These are phyloP conservation scores for Kazachstania sp. DNA, from an alignment of 1,139 yeast species.

Conservation along the genomic window DNA sequence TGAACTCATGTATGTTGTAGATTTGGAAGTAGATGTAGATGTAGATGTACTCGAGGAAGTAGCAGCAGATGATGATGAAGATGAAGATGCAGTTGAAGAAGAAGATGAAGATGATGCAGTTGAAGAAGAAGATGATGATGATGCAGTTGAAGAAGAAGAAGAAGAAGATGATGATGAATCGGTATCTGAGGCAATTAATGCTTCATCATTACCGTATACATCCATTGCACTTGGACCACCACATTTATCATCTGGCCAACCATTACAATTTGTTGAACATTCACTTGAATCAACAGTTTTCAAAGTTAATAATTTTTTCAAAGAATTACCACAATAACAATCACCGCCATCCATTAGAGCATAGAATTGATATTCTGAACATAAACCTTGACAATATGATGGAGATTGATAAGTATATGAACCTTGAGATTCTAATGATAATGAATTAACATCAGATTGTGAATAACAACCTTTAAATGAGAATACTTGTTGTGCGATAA, in stretches of 20 bases:
- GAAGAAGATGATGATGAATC: slow-evolving; percentile 6
- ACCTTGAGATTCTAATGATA: slow-evolving; percentile 28
- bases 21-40: too few species aligned
- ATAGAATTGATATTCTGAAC: slow-evolving; percentile 44
- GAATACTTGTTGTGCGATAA: slow-evolving; percentile 4
- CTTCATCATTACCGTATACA: slow-evolving; percentile 34
- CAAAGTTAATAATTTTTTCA: slow-evolving; percentile 1
- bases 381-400: slow-evolving; percentile 39
- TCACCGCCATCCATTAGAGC: slow-evolving; percentile 46
- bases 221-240: slow-evolving; percentile 51
- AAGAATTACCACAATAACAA: slow-evolving; percentile 53
- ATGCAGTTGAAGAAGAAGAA: too few species aligned
- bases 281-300: slow-evolving; percentile 19
- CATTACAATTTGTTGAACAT: slow-evolving; percentile 47
- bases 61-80: slow-evolving; percentile 2
- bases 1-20: too few species aligned
- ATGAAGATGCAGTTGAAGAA: too few species aligned
- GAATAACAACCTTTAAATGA: slow-evolving; percentile 20
- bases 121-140: neutral
- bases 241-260: slow-evolving; percentile 50
- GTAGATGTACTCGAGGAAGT: too few species aligned
- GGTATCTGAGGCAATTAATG: slow-evolving; percentile 1
- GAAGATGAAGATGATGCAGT: too few species aligned
- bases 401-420: slow-evolving; percentile 43
- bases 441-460: slow-evolving; percentile 7